Percentiles rank a stretch among this genome's conserved stretches.
Evolutionary conservation across 345 rosid species (phyloP).

Genomic region (Linum tenue): DNA sequence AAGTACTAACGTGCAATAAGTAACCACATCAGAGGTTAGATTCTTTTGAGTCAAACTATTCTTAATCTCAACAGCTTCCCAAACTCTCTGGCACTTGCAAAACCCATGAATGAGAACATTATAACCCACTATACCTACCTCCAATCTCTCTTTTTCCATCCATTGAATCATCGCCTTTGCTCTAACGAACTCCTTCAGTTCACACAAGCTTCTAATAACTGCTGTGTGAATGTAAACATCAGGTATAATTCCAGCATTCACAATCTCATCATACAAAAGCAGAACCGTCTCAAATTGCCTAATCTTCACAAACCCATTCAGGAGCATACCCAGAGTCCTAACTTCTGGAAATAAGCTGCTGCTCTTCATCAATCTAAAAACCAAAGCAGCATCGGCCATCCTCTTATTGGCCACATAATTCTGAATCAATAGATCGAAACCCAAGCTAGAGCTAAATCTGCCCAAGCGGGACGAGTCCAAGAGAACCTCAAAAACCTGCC

Average conservation of each 20-base stretch:
- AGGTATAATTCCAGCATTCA: conserved; percentile 35
- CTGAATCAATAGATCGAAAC: conserved; percentile 81
- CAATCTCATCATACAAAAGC: conserved; percentile 52
- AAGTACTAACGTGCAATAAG: conserved; percentile 59
- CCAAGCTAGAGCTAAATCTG: conserved; percentile 44
- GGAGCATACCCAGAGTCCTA: conserved; percentile 58
- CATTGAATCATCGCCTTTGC: conserved; percentile 47
- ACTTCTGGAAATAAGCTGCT: conserved; percentile 45
- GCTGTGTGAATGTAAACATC: conserved; percentile 54
- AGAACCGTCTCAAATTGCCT: conserved; percentile 46
- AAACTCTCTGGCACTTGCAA: conserved; percentile 50
- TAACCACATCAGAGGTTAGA: conserved; percentile 48
- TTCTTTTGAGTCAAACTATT: conserved; percentile 34
- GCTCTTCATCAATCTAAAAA: conserved; percentile 56
- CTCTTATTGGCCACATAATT: conserved; percentile 55
- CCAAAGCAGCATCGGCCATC: conserved; percentile 36
- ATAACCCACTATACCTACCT: conserved; percentile 51
- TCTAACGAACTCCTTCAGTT: conserved; percentile 49
- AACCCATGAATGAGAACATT: conserved; percentile 79
- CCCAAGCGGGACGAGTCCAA: conserved; percentile 33
- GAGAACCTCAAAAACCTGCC: conserved; percentile 44
- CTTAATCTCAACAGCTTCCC: conserved; percentile 66
- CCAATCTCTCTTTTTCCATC: conserved; percentile 47
- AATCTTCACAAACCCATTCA: conserved; percentile 50
- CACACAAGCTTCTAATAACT: conserved; percentile 64